Evolutionary conservation across 805 yeast species (phyloP).

Genomic region (Komagataella mondaviorum): DNA sequence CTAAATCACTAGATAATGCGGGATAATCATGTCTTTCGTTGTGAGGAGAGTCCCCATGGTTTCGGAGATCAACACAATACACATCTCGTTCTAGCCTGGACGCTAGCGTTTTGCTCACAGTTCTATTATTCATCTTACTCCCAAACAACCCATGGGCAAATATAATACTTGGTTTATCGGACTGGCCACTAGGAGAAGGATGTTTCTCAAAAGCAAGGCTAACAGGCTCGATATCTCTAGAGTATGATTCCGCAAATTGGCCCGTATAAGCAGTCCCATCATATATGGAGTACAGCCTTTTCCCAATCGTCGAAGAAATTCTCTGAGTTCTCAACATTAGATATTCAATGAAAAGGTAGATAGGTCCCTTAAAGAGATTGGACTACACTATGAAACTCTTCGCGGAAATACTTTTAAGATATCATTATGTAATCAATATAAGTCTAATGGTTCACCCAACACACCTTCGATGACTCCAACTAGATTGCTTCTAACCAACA

Average conservation of each 20-base stretch:
- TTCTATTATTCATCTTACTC: constrained; percentile 62
- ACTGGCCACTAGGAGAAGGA: background rate
- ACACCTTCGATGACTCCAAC: constrained; percentile 87
- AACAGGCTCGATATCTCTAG: background rate
- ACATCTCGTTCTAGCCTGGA: constrained; percentile 38
- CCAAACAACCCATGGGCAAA: constrained; percentile 76
- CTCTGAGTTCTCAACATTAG: background rate
- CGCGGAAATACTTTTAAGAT: background rate
- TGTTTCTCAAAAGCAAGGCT: background rate
- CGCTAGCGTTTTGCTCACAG: constrained; percentile 52
- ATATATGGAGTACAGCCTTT: background rate
- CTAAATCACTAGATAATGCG: constrained; percentile 78
- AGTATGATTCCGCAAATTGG: background rate
- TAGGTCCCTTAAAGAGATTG: background rate
- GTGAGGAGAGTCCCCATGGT: constrained; percentile 91
- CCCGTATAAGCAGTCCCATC: background rate
- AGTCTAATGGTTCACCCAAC: constrained; percentile 88
- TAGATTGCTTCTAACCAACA: constrained; percentile 80
- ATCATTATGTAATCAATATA: constrained; percentile 23
- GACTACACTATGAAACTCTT: background rate
- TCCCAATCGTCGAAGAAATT: background rate
- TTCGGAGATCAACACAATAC: constrained; percentile 66
- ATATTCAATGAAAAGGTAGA: background rate
- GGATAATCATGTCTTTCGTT: constrained; percentile 60
- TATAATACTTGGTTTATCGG: background rate